Conservation (phyloP, 495 filamentous ascomycete species). For the Penicillium cataractarum region DNA sequence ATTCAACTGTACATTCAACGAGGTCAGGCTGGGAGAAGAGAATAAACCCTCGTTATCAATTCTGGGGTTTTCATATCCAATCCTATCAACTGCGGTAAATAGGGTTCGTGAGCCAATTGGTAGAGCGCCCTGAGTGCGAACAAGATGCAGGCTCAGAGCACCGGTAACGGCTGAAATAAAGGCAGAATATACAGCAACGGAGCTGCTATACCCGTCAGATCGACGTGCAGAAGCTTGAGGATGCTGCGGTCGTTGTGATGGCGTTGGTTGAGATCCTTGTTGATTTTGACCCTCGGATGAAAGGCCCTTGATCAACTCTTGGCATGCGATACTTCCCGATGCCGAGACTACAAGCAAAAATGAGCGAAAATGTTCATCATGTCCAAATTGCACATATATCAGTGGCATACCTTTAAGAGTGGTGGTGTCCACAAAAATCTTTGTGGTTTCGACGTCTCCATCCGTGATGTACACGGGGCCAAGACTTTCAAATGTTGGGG, state of each 20-base stretch:
- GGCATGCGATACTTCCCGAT: conserved; percentile 41
- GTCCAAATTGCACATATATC: not conserved
- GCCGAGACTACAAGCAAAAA: conserved; percentile 39
- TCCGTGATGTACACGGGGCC: conserved; percentile 32
- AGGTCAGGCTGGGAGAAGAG: conserved; percentile 39
- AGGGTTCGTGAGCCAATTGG: conserved; percentile 51
- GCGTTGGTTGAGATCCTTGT: conserved; percentile 21
- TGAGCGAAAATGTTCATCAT: conserved; percentile 14
- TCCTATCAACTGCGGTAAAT: conserved; percentile 41
- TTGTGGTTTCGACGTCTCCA: conserved; percentile 35
- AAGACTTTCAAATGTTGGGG: conserved; percentile 46
- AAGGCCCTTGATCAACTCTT: conserved; percentile 45
- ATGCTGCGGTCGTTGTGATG: conserved; percentile 35
- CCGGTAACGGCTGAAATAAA: conserved; percentile 50
- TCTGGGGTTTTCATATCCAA: conserved; percentile 35
- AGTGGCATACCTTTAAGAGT: conserved; percentile 42
- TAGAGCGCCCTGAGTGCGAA: conserved; percentile 43
- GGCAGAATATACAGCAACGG: conserved; percentile 47
- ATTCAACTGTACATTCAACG: conserved; percentile 46
- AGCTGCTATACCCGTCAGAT: conserved; percentile 40
- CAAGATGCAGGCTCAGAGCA: conserved; percentile 44
- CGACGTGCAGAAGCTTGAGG: conserved; percentile 32
- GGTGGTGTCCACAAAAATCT: conserved; percentile 39
- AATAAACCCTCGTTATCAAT: conserved; percentile 35
- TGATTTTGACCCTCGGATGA: conserved; percentile 37